A percentile compares a stretch with the other conserved stretches of the same genome.
Evolutionary conservation across 352 stramenopile genomes (phyloP).

Genomic region (Phytophthora idaei): DNA sequence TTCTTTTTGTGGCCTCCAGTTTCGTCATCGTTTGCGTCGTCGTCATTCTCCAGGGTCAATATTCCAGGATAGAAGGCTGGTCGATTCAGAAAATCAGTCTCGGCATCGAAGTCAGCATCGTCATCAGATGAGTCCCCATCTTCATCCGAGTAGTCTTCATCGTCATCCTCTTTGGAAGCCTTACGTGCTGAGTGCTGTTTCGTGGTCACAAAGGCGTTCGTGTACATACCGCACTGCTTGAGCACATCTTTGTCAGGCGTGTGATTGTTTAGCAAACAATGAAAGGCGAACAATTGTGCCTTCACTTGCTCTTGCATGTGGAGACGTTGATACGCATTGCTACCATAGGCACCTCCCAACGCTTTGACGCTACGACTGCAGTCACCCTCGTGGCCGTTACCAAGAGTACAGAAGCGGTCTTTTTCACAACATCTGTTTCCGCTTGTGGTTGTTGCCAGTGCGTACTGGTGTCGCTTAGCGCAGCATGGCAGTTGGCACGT

Average conservation of each 20-base stretch:
- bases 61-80: constrained; percentile 67
- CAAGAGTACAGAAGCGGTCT: constrained; percentile 85
- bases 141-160: constrained; percentile 83
- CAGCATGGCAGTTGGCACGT: constrained; percentile 89
- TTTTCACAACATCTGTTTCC: constrained; percentile 72
- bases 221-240: constrained; percentile 86
- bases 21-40: constrained; percentile 53
- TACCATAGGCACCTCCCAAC: constrained; percentile 75
- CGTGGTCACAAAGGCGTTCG: constrained; percentile 80
- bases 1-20: constrained; percentile 56
- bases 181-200: constrained; percentile 71
- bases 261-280: constrained; percentile 89
- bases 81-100: constrained; percentile 41
- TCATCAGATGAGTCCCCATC: constrained; percentile 71
- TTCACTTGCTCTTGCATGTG: constrained; percentile 89
- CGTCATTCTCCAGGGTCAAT: constrained; percentile 48
- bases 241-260: constrained; percentile 84
- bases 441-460: constrained; percentile 44
- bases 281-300: constrained; percentile 87
- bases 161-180: constrained; percentile 55
- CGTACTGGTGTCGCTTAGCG: constrained; percentile 73
- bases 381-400: constrained; percentile 68
- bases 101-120: constrained; percentile 74
- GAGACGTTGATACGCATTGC: constrained; percentile 60
- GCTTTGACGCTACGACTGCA: constrained; percentile 83